Base-by-base conservation (phyloP, 2,329 filamentous ascomycete genomes). In the Gliomastix tumulicola region DNA sequence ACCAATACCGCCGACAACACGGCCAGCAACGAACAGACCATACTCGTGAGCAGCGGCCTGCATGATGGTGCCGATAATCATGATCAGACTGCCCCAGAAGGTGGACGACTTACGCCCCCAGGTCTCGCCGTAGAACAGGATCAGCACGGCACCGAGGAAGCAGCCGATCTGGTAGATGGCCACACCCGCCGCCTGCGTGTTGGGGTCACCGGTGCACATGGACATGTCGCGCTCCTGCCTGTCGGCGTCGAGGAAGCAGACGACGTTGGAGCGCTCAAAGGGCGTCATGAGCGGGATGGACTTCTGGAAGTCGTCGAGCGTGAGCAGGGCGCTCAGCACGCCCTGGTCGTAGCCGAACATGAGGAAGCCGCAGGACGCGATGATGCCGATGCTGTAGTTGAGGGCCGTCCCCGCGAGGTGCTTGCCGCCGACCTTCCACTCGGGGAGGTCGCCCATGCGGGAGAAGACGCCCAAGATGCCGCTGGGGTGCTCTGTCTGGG, bases 21-120 rank as follows among this genome's bases (percentile, higher is more conserved):
- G 45, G 15, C 50, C 50, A 2, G 42, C 38, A 7, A 46, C 36
- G 22, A 53, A 49, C 13, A 53, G 47, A 1, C 48, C 50, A 16
- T 53, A 53, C 23, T 49, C 47, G 13, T 46, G 44, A 17, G 47
- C 40, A 3, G 40, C 42, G 3, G 43, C 50, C 33, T 50, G 52
- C 43, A 55, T 45, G 20, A 53, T 38, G 4, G 48, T 51, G 1
- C 53, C 50, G 7, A 56, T 37, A 21, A 55, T 50, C 53, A 56
- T 56, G 22, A 56, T 50, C 3, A 46, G 38, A 32, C 49, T 51
- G 20, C 51, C 52, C 52, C 53, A 56, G 33, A 56, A 56, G 4
- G 53, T 55, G 1, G 53, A 56, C 1, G 53, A 54, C 42, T 51
- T 54, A 19, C 53, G 50, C 1, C 53, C 53, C 51, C 51, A 54